Base-by-base conservation (phyloP, 257 asterid genomes). In the Schizonepeta tenuifolia region DNA sequence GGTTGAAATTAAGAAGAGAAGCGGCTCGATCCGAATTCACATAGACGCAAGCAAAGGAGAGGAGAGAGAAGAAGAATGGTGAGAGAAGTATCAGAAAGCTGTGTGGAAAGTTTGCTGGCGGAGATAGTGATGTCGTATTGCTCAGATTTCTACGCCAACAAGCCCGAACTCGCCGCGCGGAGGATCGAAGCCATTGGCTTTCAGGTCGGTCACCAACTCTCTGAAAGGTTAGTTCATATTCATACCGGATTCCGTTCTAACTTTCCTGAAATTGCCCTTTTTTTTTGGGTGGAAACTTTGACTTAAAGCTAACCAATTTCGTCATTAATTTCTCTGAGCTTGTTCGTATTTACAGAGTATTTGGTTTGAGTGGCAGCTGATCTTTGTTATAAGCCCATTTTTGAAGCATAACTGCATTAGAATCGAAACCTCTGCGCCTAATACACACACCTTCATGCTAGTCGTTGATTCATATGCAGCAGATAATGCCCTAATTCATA, bases 131-230 rank as follows among this genome's bases (percentile, higher is more conserved):
- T 95, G 10, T 79, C 90, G 26, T 94, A 89, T 74, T 86, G 97
- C 85, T 81, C 81, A 77, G 96, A 92, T 11, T 83, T 85, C 81
- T 94, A 88, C 65, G 97, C 97, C 78, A 83, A 76, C 85, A 94
- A 94, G 83, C 95, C 96, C 9, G 97, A 94, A 77, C 92, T 94
- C 56, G 97, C 99, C 49, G 97, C 97, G 17, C 96, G 96, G 8
- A 80, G 99, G 85, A 91, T 94, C 82, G 97, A 94, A 80, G 96
- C 99, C 78, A 89, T 91, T 24, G 97, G 97, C 18, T 94, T 89
- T 80, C 96, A 94, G 72, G 99, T 89, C 74, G 99, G 97, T 73
- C 99, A 91, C 78, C 99, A 92, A 63, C 86, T 91, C 3, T 84
- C 93, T 7, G 97, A 94, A 71, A 89, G 99, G 99, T 91, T 18